A percentile compares a stretch with the other conserved stretches of the same genome.
Conservation (phyloP, 2,329 filamentous ascomycete genomes). For the Tympanopsis confertula region DNA sequence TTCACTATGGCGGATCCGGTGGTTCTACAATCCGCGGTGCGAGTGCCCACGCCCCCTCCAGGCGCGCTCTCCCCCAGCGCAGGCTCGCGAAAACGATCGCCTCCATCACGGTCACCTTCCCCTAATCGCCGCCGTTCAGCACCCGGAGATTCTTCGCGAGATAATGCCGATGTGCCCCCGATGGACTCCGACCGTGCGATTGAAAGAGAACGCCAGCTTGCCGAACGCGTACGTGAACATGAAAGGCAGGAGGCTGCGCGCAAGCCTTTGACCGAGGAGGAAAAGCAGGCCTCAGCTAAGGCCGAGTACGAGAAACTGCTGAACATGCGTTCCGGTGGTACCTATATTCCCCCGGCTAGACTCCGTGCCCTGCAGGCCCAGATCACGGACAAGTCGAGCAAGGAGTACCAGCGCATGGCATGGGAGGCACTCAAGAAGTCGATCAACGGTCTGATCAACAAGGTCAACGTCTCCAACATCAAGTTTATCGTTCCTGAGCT, state of each 20-base stretch:
- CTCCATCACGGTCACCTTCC: conserved; percentile 35
- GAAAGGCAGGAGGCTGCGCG: conserved; percentile 29
- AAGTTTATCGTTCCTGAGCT: conserved; percentile 94
- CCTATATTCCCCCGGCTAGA: conserved; percentile 87
- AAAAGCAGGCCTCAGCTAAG: conserved; percentile 79
- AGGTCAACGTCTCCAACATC: conserved; percentile 96
- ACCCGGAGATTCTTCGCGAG: conserved; percentile 9
- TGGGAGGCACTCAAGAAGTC: conserved; percentile 99
- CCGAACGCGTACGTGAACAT: conserved; percentile 35
- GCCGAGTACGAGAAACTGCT: conserved; percentile 88
- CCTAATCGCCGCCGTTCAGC: conserved; percentile 31
- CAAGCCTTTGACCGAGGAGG: conserved; percentile 51
- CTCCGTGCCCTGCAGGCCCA: conserved; percentile 86
- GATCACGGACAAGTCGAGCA: conserved; percentile 90
- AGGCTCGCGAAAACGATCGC: conserved; percentile 39
- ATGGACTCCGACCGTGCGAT: conserved; percentile 19
- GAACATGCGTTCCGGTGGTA: conserved; percentile 86
- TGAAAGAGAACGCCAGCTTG: conserved; percentile 30
- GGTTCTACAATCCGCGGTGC: conserved; percentile 38
- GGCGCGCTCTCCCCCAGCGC: conserved; percentile 29
- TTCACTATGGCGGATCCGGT: conserved; percentile 29
- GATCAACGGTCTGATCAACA: conserved; percentile 98
- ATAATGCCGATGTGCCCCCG: background rate
- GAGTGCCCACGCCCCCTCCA: conserved; percentile 40
- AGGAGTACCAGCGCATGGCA: conserved; percentile 97